These are phyloP conservation scores for Rhodocollybia butyracea DNA, from an alignment of 768 basidiomycete species.

Conservation along the genomic window DNA sequence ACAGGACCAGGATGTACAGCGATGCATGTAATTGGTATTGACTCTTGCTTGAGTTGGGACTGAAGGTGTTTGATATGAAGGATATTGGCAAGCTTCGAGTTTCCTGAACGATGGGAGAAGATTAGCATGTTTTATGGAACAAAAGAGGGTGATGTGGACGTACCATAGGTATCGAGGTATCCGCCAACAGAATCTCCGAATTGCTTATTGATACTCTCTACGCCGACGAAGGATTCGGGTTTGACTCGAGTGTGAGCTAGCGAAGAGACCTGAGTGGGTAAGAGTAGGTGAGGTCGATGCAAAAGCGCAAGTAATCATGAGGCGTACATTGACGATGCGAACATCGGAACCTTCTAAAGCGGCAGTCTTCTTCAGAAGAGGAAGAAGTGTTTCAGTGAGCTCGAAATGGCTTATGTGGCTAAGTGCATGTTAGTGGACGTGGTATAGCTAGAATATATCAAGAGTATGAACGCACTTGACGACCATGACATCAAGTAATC, in stretches of 20 bases:
- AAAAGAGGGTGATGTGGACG: background rate
- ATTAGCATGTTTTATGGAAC: background rate
- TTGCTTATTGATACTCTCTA: slow-evolving; percentile 12
- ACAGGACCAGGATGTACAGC: slow-evolving; percentile 28
- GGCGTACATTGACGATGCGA: slow-evolving; percentile 55
- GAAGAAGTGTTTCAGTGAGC: slow-evolving; percentile 51
- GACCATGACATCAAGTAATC: slow-evolving; percentile 27
- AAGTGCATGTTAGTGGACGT: background rate
- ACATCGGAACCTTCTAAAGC: slow-evolving; percentile 48
- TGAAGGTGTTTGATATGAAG: slow-evolving; percentile 40
- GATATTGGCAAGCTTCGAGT: slow-evolving; percentile 16
- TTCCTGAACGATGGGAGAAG: slow-evolving; percentile 1
- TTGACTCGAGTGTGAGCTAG: slow-evolving; percentile 6
- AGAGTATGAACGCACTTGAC: slow-evolving; percentile 33
- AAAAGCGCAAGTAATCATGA: background rate
- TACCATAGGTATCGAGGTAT: slow-evolving; percentile 10
- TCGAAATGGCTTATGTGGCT: slow-evolving; percentile 56
- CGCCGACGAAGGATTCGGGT: slow-evolving; percentile 8
- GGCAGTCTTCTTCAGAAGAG: slow-evolving; percentile 49
- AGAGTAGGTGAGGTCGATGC: background rate
- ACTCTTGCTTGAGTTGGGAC: slow-evolving; percentile 26
- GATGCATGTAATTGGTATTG: slow-evolving; percentile 22
- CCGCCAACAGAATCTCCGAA: background rate
- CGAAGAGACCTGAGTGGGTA: slow-evolving; percentile 11
- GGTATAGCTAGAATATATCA: background rate